These are phyloP conservation scores for Lumnitzera racemosa DNA, from an alignment of 345 rosid species.

Conservation along the genomic window DNA sequence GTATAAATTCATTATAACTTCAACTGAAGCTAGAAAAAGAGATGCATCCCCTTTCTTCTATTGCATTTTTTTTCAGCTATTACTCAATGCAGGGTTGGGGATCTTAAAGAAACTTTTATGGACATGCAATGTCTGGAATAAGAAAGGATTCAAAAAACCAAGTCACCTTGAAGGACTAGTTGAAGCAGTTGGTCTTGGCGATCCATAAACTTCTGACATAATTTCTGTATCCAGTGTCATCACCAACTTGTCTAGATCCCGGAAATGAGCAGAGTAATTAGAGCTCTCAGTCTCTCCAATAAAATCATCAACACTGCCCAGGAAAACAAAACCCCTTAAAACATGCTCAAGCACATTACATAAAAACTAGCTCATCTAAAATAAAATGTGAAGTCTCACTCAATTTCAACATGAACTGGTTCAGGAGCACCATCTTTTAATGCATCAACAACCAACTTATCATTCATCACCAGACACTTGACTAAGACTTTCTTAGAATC, in stretches of 20 bases:
- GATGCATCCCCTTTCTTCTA: no score
- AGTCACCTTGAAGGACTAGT: conserved; percentile 28
- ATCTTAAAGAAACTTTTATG: no score
- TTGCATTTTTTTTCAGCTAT: no score
- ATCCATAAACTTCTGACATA: conserved; percentile 33
- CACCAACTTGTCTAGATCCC: conserved; percentile 54
- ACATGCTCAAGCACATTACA: background rate
- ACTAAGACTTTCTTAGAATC: conserved; percentile 44
- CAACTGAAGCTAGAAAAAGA: no score
- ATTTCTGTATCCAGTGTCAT: conserved; percentile 35
- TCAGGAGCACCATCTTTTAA: conserved; percentile 40
- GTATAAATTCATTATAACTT: no score
- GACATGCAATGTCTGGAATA: background rate
- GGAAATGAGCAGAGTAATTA: conserved; percentile 49
- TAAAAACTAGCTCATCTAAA: background rate
- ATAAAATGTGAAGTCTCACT: conserved; percentile 26
- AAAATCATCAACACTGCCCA: conserved; percentile 48
- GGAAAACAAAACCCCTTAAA: conserved; percentile 1
- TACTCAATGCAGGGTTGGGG: no score
- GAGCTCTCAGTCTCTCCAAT: conserved; percentile 29
- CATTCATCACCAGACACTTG: conserved; percentile 59
- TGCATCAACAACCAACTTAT: conserved; percentile 56
- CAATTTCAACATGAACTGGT: conserved; percentile 60
- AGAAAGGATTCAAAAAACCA: background rate
- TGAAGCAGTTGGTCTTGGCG: conserved; percentile 17